Evolutionary conservation across 352 stramenopile genomes (phyloP).

Genomic region (Plasmopara viticola): DNA sequence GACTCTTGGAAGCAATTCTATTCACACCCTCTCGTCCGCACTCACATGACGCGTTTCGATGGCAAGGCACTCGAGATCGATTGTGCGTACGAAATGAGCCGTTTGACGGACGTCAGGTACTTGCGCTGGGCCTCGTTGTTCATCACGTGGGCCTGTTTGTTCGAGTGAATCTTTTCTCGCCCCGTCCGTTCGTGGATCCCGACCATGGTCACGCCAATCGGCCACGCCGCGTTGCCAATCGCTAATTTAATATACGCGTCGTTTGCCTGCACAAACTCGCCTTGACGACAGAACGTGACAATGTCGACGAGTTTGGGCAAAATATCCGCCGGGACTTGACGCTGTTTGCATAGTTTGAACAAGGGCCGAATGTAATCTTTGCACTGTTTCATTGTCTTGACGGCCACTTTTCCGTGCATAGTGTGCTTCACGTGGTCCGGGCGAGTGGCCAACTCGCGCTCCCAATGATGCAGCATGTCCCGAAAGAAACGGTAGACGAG

Average conservation of each 20-base stretch:
- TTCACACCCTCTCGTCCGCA: not conserved
- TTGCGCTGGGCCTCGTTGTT: constrained; percentile 98
- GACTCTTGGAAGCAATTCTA: too few species aligned
- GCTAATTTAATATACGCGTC: constrained; percentile 97
- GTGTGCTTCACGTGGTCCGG: constrained; percentile 87
- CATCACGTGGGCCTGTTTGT: constrained; percentile 99
- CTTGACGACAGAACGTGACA: constrained; percentile 89
- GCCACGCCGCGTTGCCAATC: constrained; percentile 97
- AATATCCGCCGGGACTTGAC: constrained; percentile 86
- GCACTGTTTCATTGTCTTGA: constrained; percentile 97
- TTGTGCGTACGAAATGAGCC: constrained; percentile 96
- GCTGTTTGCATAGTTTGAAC: constrained; percentile 95
- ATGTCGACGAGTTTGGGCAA: constrained; percentile 89
- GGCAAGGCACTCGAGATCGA: constrained; percentile 75
- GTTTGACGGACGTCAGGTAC: constrained; percentile 98
- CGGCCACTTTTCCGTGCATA: constrained; percentile 90
- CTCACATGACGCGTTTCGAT: constrained; percentile 78
- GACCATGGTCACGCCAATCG: constrained; percentile 99
- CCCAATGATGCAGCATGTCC: constrained; percentile 90
- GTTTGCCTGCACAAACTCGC: constrained; percentile 93
- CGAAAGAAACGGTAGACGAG: constrained; percentile 93
- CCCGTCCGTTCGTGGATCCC: constrained; percentile 96
- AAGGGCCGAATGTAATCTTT: constrained; percentile 98
- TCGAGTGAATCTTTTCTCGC: constrained; percentile 93
- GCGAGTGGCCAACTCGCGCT: constrained; percentile 83